These are phyloP conservation scores for Epichloe uncinata DNA, from an alignment of 2,329 filamentous ascomycete genomes.

Conservation along the genomic window DNA sequence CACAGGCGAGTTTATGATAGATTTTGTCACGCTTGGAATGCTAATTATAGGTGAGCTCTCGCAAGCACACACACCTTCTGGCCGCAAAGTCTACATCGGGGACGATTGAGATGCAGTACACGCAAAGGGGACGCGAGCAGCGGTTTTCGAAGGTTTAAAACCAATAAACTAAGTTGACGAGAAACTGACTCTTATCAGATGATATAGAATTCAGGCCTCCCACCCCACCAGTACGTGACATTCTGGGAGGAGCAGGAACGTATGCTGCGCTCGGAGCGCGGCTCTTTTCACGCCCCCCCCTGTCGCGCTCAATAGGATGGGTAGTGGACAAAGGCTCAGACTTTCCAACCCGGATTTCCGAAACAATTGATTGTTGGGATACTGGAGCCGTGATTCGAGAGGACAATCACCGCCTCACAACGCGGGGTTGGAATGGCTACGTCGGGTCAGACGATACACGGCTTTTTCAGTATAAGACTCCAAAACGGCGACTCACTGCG, in stretches of 20 bases:
- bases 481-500: constrained; percentile 69
- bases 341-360: constrained; percentile 56
- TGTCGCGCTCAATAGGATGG: constrained; percentile 64
- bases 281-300: constrained; percentile 66
- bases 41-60: constrained; percentile 53
- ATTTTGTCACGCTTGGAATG: constrained; percentile 61
- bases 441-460: constrained; percentile 52
- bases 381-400: constrained; percentile 60
- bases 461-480: constrained; percentile 78
- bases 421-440: constrained; percentile 88
- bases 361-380: constrained; percentile 58
- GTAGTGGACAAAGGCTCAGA: constrained; percentile 82
- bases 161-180: not conserved
- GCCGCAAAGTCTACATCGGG: not conserved
- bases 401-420: constrained; percentile 58
- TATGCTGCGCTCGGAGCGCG: constrained; percentile 82
- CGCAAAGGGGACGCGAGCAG: not conserved
- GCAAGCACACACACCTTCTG: not conserved
- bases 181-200: constrained; percentile 38
- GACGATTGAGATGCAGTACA: not conserved
- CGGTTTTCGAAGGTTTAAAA: not conserved
- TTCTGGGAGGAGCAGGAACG: constrained; percentile 80
- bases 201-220: constrained; percentile 77
- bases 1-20: constrained; percentile 21
- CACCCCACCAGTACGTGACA: constrained; percentile 52